These are phyloP conservation scores for Solanum lignicaule DNA, from an alignment of 257 asterid species.

Conservation along the genomic window DNA sequence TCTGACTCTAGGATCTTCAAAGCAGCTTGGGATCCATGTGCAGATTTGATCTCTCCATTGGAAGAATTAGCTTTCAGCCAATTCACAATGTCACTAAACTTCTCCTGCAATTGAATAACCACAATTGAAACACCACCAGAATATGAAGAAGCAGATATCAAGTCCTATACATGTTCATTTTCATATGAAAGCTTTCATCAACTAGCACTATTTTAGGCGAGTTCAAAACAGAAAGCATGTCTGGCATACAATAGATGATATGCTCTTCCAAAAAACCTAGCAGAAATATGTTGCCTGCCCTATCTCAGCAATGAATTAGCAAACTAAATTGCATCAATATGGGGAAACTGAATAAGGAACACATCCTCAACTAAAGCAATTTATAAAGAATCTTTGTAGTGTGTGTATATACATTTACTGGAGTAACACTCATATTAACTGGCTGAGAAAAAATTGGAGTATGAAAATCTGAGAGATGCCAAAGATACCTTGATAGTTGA, in stretches of 20 bases:
- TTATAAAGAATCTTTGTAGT: neutral
- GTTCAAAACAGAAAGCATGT: neutral
- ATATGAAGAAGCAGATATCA: neutral
- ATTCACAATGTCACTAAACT: constrained; percentile 73
- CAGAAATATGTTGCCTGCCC: neutral
- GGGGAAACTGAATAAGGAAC: neutral
- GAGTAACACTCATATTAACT: neutral
- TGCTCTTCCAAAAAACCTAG: neutral
- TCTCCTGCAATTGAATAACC: constrained; percentile 49
- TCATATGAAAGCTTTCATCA: neutral
- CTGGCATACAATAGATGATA: neutral
- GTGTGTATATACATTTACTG: neutral
- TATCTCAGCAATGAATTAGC: neutral
- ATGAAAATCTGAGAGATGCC: neutral
- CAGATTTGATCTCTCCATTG: constrained; percentile 11
- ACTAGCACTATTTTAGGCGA: neutral
- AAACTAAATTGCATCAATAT: neutral
- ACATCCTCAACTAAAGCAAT: neutral
- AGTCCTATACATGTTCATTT: neutral
- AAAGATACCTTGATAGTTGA: constrained; percentile 56
- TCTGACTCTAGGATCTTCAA: neutral
- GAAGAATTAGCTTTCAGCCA: constrained; percentile 69
- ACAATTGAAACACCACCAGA: neutral
- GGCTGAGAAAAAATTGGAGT: neutral
- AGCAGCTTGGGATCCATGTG: constrained; percentile 3